Percentiles rank a stretch among this genome's conserved stretches.
These are phyloP conservation scores for Polygonum aviculare DNA, from an alignment of 148 eudicot species.

Conservation along the genomic window DNA sequence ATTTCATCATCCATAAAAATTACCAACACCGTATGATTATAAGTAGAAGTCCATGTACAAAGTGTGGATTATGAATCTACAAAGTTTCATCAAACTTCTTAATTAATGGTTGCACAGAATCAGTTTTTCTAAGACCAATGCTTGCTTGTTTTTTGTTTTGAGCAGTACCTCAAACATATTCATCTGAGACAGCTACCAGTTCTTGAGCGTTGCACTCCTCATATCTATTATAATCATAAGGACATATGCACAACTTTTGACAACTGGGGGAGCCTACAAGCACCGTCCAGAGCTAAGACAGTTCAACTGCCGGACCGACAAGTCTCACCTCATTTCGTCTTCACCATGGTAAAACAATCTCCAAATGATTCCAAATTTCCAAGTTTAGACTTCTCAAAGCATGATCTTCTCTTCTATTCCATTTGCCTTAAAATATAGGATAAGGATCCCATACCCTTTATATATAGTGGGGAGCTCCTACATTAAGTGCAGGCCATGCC, in stretches of 20 bases:
- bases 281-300: constrained; percentile 76
- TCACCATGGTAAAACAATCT: constrained; percentile 68
- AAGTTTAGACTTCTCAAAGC: neutral
- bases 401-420: neutral
- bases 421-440: constrained; percentile 32
- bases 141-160: constrained; percentile 6
- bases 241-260: constrained; percentile 93
- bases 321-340: constrained; percentile 77
- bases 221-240: constrained; percentile 66
- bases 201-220: constrained; percentile 75
- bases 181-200: constrained; percentile 67
- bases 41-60: no score
- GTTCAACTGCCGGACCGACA: constrained; percentile 70
- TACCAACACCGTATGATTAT: no score
- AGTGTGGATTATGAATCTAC: no score
- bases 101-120: neutral
- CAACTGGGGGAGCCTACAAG: constrained; percentile 94
- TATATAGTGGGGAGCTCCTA: constrained; percentile 99
- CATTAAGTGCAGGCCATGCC: constrained; percentile 87
- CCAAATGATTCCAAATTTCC: neutral
- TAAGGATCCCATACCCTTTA: constrained; percentile 92
- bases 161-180: constrained; percentile 85
- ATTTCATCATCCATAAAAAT: neutral
- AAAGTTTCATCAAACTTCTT: no score
- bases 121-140: neutral